Conservation (phyloP, 139 green algal genomes). For the Marvania coccoides region DNA sequence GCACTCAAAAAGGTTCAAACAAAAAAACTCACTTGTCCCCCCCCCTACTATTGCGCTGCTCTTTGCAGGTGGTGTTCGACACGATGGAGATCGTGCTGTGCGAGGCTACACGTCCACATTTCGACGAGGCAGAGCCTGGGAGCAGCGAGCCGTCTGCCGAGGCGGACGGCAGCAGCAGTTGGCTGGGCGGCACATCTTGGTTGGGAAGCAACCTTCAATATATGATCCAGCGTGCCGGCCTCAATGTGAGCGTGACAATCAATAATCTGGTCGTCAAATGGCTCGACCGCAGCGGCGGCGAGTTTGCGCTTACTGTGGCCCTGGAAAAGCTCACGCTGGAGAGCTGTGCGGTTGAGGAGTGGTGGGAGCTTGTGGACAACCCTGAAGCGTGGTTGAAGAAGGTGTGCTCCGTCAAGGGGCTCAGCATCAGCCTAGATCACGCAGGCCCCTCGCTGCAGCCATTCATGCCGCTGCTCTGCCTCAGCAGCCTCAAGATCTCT, state of each 20-base stretch:
- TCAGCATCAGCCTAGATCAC: constrained; percentile 24
- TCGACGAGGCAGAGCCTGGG: neutral
- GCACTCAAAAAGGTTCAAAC: neutral
- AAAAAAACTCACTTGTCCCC: neutral
- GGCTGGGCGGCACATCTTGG: constrained; percentile 4
- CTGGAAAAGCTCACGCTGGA: constrained; percentile 20
- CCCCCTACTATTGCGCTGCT: neutral
- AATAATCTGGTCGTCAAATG: constrained; percentile 42
- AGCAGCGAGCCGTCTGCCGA: neutral
- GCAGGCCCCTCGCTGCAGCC: neutral
- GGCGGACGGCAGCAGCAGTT: neutral
- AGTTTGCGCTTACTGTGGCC: constrained; percentile 15
- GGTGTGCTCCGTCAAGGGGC: constrained; percentile 7
- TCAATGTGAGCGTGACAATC: constrained; percentile 32
- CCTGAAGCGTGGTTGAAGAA: constrained; percentile 44
- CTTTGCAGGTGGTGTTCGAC: constrained; percentile 34
- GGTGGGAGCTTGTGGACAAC: constrained; percentile 15
- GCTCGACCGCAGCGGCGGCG: neutral
- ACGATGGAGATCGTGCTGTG: constrained; percentile 41
- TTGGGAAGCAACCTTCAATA: constrained; percentile 19
- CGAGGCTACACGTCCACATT: neutral
- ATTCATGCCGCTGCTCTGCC: neutral
- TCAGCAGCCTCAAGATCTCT: neutral
- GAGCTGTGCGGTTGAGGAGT: constrained; percentile 13
- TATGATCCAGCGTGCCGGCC: constrained; percentile 25